Evolutionary conservation across 495 filamentous ascomycete genomes (phyloP), one percentile per base, ranked within the genome.

Genomic region (Cercophora sp.): DNA sequence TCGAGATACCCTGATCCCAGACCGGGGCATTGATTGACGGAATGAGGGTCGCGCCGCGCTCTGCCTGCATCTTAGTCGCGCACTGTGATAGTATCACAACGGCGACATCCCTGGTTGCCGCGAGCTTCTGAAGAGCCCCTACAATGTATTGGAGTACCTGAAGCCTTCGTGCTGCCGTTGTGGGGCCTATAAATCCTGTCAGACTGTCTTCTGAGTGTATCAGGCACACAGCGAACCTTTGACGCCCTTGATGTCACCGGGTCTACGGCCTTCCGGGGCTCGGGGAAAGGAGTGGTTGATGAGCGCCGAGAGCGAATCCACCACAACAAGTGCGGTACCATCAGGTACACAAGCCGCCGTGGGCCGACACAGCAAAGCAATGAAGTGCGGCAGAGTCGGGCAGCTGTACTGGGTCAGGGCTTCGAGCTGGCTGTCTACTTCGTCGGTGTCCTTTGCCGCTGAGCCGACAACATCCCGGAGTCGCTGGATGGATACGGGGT

Each of bases 221-320:
- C 34, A 52, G 41, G 51, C 20, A 19, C 25, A 15, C 10, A 39
- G 45, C 60, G 32, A 22, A 66, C 60, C 54, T 63, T 59, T 67
- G 16, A 24, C 57, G 6, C 55, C 42, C 49, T 58, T 61, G 27
- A 57, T 34, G 43, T 66, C 63, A 6, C 19, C 51, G 13, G 32
- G 20, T 2, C 34, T 34, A 34, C 57, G 63, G 16, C 52, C 57
- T 16, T 58, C 65, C 23, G 56, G 58, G 4, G 52, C 65, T 50
- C 62, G 73, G 8, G 83, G 85, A 48, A 91, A 91, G 34, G 89
- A 85, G 43, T 84, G 75, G 47, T 84, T 82, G 55, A 93, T 75
- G n/a, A 87, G 71, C 11, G 80, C 82, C 8, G 89, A 88, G 15
- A 93, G 67, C 1, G 84, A 83, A 63, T 93, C 88, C 57, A 96